Conservation (phyloP, 352 stramenopile species). For the Globisporangium heterothallicum region DNA sequence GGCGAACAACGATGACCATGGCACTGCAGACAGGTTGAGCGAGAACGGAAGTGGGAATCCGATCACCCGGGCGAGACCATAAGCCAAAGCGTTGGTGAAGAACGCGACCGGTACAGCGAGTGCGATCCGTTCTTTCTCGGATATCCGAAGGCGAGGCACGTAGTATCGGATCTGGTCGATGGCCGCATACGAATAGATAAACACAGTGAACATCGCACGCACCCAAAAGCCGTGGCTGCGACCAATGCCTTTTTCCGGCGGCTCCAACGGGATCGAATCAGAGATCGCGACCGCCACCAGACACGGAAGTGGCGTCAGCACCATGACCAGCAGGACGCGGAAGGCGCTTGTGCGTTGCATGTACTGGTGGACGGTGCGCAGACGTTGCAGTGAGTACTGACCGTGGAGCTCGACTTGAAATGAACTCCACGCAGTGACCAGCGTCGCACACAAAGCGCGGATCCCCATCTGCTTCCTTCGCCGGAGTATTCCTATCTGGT, state of each 20-base stretch:
- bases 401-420: conserved; percentile 36
- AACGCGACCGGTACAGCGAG: background rate
- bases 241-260: background rate
- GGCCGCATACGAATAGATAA: background rate
- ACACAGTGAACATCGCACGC: background rate
- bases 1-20: conserved; percentile 1
- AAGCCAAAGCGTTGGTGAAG: background rate
- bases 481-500: background rate
- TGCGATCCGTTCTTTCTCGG: background rate
- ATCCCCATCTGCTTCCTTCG: too few relatives aligned
- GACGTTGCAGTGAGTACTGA: conserved; percentile 20
- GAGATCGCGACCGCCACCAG: background rate
- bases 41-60: conserved; percentile 30
- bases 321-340: background rate
- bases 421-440: conserved; percentile 16
- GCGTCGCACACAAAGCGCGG: too few relatives aligned
- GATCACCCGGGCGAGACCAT: background rate
- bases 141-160: background rate
- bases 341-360: background rate
- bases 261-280: background rate
- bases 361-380: conserved; percentile 1
- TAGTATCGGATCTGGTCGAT: background rate
- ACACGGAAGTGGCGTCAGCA: conserved; percentile 2
- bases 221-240: background rate
- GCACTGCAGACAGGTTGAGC: conserved; percentile 8